Conservation (phyloP, 257 asterid species). For the Solanum megistacrolobum region DNA sequence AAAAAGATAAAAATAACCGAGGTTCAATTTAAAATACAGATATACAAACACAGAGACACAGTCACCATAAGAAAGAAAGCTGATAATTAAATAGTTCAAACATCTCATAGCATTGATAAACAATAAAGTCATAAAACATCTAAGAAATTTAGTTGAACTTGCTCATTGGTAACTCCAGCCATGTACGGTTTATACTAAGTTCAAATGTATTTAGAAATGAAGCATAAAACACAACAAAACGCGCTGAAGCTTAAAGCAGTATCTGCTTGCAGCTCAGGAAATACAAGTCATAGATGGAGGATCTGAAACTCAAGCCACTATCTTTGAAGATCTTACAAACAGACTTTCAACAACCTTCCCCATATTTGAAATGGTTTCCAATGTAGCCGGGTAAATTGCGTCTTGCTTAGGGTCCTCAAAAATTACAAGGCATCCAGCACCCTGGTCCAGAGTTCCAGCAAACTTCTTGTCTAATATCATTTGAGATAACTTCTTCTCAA, state of each 20-base stretch:
- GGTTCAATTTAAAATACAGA: background rate
- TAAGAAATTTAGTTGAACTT: background rate
- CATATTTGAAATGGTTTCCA: slow-evolving; percentile 35
- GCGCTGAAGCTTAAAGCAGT: background rate
- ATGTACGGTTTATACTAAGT: background rate
- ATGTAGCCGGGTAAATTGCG: slow-evolving; percentile 28
- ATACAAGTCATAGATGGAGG: background rate
- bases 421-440: slow-evolving; percentile 39
- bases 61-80: background rate
- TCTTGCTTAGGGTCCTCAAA: slow-evolving; percentile 38
- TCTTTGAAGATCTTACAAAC: slow-evolving; percentile 26
- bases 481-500: slow-evolving; percentile 38
- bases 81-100: background rate
- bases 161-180: background rate
- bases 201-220: background rate
- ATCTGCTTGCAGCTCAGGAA: background rate
- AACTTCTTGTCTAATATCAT: slow-evolving; percentile 43
- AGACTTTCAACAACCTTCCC: slow-evolving; percentile 42
- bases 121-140: background rate
- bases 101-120: background rate
- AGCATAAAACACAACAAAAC: background rate
- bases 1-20: background rate
- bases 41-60: background rate
- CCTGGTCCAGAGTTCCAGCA: slow-evolving; percentile 41
- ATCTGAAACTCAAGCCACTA: slow-evolving; percentile 13